These are phyloP conservation scores for Quercus aquifolioides DNA, from an alignment of 306 rosid species.

Conservation along the genomic window DNA sequence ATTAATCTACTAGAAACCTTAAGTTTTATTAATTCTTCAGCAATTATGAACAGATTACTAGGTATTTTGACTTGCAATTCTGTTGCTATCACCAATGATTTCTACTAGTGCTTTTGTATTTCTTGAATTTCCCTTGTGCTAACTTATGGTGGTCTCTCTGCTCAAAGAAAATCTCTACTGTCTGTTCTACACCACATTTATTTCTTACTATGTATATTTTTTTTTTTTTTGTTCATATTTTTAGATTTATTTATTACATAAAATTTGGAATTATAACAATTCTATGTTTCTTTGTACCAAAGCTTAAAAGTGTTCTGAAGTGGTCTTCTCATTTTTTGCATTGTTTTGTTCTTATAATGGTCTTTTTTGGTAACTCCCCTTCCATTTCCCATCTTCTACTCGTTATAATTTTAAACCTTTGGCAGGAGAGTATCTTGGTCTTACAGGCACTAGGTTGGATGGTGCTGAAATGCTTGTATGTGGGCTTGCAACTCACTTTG, in stretches of 20 bases:
- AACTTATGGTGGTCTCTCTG: neutral
- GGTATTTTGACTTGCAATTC: neutral
- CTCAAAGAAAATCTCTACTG: neutral
- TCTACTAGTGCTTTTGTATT: too few species aligned
- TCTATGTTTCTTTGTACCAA: too few species aligned
- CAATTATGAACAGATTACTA: neutral
- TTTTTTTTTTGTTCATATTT: neutral
- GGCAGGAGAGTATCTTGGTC: conserved; percentile 96
- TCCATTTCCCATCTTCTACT: neutral
- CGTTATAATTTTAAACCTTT: conserved; percentile 21
- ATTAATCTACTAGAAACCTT: neutral
- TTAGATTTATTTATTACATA: too few species aligned
- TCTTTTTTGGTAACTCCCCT: neutral
- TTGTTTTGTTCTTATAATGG: neutral
- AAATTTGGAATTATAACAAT: too few species aligned
- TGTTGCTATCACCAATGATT: too few species aligned
- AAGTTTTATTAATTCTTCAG: neutral
- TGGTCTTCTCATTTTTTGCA: too few species aligned
- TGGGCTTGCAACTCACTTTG: conserved; percentile 97
- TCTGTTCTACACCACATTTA: neutral
- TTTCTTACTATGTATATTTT: too few species aligned
- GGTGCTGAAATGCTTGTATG: conserved; percentile 95
- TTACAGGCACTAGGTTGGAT: conserved; percentile 86
- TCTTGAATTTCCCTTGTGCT: neutral
- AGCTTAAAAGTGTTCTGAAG: too few species aligned